These are phyloP conservation scores for Pseudogymnoascus sp. DNA, from an alignment of 2,329 filamentous ascomycete species.

Conservation along the genomic window DNA sequence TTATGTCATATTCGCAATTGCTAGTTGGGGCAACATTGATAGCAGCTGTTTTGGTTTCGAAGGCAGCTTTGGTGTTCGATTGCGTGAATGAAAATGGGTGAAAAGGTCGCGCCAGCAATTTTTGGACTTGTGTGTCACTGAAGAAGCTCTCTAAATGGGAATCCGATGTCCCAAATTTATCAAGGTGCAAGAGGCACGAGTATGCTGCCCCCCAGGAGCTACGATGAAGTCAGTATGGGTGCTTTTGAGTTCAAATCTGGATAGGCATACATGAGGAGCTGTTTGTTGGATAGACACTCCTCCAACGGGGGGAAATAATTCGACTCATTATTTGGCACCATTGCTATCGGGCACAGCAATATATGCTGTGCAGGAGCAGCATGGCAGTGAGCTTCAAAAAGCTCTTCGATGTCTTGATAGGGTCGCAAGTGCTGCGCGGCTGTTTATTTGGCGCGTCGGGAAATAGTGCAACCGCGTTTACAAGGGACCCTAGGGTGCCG, in stretches of 20 bases:
- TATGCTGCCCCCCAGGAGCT: constrained; percentile 58
- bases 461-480: constrained; percentile 9
- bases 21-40: constrained; percentile 70
- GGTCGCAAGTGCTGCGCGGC: constrained; percentile 8
- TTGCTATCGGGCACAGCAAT: constrained; percentile 48
- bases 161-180: constrained; percentile 49
- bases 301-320: constrained; percentile 79
- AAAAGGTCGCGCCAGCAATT: constrained; percentile 61
- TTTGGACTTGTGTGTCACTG: constrained; percentile 58
- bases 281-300: constrained; percentile 74
- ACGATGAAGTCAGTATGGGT: constrained; percentile 17
- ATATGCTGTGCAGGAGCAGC: constrained; percentile 19
- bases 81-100: constrained; percentile 59
- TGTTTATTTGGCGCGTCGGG: constrained; percentile 11
- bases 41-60: constrained; percentile 78
- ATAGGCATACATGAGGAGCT: constrained; percentile 64
- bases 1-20: constrained; percentile 62
- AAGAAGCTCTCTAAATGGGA: constrained; percentile 58
- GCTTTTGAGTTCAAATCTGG: constrained; percentile 12
- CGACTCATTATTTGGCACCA: constrained; percentile 63
- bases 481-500: neutral
- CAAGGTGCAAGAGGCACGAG: constrained; percentile 49
- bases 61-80: constrained; percentile 58
- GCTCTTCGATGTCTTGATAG: constrained; percentile 10
- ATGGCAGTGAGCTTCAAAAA: constrained; percentile 25